Conservation (phyloP, 169 alveolate species). For the Plasmodium billcollinsi region DNA sequence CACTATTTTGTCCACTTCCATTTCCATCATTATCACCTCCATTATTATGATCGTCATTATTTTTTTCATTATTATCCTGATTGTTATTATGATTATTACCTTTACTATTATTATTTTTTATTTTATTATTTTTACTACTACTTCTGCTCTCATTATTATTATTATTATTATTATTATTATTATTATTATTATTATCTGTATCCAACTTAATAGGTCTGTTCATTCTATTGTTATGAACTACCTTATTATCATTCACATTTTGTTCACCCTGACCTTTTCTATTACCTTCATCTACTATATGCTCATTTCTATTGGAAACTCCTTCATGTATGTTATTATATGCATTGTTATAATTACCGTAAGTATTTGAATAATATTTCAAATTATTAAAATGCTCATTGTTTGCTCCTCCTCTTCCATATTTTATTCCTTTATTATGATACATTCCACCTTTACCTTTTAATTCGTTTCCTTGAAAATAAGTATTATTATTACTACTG, state of each 20-base stretch:
- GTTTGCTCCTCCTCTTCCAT: neutral
- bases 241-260: conserved; percentile 18
- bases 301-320: conserved; percentile 15
- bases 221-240: neutral
- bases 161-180: neutral
- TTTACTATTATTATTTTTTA: neutral
- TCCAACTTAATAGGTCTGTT: neutral
- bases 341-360: conserved; percentile 7
- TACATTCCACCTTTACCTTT: conserved; percentile 24
- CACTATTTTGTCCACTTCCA: conserved; percentile 5
- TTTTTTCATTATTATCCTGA: neutral
- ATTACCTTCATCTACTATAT: conserved; percentile 21
- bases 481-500: neutral
- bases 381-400: conserved; percentile 13
- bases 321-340: conserved; percentile 7
- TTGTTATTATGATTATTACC: conserved; percentile 4
- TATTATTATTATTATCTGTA: neutral
- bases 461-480: conserved; percentile 24
- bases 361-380: conserved; percentile 19
- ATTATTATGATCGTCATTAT: conserved; percentile 15
- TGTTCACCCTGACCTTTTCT: conserved; percentile 1
- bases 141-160: conserved; percentile 1
- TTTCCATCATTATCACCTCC: conserved; percentile 10
- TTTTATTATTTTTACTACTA: neutral
- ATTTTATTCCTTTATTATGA: conserved; percentile 28